These are phyloP conservation scores for Suillus tomentosus DNA, from an alignment of 768 basidiomycete genomes.

Conservation along the genomic window DNA sequence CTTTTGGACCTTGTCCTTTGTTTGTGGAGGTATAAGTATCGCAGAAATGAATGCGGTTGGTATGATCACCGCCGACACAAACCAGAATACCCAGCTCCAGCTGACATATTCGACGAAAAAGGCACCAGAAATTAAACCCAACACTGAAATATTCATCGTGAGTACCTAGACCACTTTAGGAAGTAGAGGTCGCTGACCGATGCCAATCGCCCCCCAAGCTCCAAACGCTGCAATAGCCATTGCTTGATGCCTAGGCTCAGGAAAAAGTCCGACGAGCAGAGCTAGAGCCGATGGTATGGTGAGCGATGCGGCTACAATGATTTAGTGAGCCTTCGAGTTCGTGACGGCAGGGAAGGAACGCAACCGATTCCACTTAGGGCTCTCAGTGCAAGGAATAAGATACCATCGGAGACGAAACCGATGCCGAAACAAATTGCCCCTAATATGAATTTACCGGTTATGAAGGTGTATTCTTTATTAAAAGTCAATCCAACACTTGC, in stretches of 20 bases:
- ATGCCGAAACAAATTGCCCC: neutral
- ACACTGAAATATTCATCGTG: neutral
- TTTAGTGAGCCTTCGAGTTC: neutral
- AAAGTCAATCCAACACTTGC: neutral
- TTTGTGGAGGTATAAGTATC: neutral
- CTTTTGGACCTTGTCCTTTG: neutral
- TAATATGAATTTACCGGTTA: neutral
- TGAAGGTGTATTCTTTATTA: neutral
- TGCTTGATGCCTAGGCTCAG: neutral
- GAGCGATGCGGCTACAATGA: neutral
- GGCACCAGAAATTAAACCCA: neutral
- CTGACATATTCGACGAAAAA: neutral
- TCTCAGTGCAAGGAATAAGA: neutral
- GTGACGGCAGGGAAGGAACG: neutral
- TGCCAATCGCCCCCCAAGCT: neutral
- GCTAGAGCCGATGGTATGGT: neutral
- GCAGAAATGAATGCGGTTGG: neutral
- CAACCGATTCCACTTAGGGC: neutral
- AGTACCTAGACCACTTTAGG: neutral
- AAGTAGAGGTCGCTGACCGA: neutral
- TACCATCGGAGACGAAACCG: neutral
- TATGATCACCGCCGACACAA: neutral
- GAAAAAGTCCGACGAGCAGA: neutral
- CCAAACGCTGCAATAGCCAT: neutral
- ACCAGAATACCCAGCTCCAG: neutral